Percentiles rank a stretch among this genome's conserved stretches.
These are phyloP conservation scores for Aspergillus brunneoviolaceus DNA, from an alignment of 2,329 filamentous ascomycete genomes.

Conservation along the genomic window DNA sequence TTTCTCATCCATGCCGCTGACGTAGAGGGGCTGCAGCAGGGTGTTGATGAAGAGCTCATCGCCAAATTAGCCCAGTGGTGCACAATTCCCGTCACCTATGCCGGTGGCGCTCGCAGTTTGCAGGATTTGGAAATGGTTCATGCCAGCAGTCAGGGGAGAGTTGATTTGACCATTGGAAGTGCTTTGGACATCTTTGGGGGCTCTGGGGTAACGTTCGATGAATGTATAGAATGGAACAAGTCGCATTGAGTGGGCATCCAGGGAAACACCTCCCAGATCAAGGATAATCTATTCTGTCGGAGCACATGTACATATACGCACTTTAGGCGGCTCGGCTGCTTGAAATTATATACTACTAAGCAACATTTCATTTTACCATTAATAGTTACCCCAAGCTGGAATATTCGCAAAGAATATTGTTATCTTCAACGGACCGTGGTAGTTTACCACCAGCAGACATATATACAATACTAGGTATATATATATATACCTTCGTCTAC, in stretches of 20 bases:
- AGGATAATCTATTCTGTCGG: too few relatives aligned
- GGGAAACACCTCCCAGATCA: too few relatives aligned
- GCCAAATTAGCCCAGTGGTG: slow-evolving; percentile 78
- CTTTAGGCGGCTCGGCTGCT: too few relatives aligned
- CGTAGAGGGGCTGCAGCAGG: slow-evolving; percentile 88
- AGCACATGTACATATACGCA: too few relatives aligned
- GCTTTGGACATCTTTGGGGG: slow-evolving; percentile 96
- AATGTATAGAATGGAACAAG: slow-evolving; percentile 85
- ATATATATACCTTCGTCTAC: too few relatives aligned
- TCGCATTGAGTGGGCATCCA: slow-evolving; percentile 25
- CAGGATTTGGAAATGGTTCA: slow-evolving; percentile 82
- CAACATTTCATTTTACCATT: too few relatives aligned
- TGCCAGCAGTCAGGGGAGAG: slow-evolving; percentile 71
- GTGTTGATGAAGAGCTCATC: slow-evolving; percentile 85
- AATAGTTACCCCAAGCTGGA: too few relatives aligned
- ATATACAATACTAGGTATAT: too few relatives aligned
- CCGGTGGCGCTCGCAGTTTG: slow-evolving; percentile 82
- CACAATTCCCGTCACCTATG: slow-evolving; percentile 90
- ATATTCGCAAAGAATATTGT: too few relatives aligned
- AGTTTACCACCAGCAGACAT: too few relatives aligned
- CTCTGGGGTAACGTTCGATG: slow-evolving; percentile 77
- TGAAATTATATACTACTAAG: too few relatives aligned
- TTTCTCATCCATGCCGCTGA: slow-evolving; percentile 97
- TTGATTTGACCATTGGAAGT: slow-evolving; percentile 94
- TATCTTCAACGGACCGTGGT: too few relatives aligned